These are phyloP conservation scores for Cyberlindnera japonica DNA, from an alignment of 805 yeast genomes.

Conservation along the genomic window DNA sequence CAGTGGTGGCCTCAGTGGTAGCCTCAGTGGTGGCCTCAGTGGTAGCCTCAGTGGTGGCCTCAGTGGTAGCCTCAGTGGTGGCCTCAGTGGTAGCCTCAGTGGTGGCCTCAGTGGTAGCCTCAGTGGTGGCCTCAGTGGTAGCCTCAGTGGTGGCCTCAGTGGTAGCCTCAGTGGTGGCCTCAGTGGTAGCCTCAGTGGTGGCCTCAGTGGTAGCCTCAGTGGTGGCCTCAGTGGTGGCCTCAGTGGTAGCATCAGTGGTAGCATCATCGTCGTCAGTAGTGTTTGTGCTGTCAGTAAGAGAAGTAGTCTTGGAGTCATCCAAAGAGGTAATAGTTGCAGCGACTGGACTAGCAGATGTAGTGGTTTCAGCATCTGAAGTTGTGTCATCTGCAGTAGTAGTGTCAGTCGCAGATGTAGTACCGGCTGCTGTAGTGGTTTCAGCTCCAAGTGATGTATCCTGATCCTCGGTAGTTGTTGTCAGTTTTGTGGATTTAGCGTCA, in stretches of 20 bases:
- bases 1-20: too few relatives aligned
- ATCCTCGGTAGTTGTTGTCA: slow-evolving; percentile 1
- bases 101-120: too few relatives aligned
- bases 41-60: too few relatives aligned
- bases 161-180: too few relatives aligned
- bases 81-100: too few relatives aligned
- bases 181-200: too few relatives aligned
- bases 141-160: too few relatives aligned
- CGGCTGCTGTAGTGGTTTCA: slow-evolving; percentile 2
- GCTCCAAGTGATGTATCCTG: neutral
- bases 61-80: too few relatives aligned
- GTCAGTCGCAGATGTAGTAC: slow-evolving; percentile 3
- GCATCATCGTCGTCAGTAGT: neutral
- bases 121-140: too few relatives aligned
- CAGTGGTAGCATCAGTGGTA: slow-evolving; percentile 7
- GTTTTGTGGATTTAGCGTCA: too few relatives aligned
- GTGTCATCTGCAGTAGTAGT: slow-evolving; percentile 7
- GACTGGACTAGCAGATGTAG: neutral
- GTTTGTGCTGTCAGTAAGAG: neutral
- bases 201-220: neutral
- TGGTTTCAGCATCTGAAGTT: slow-evolving; percentile 3
- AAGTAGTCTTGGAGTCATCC: slow-evolving; percentile 2
- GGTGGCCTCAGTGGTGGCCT: slow-evolving; percentile 4
- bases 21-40: too few relatives aligned
- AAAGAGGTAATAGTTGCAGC: slow-evolving; percentile 3